These are phyloP conservation scores for Yarrowia sp. DNA, from an alignment of 805 yeast genomes.

Conservation along the genomic window DNA sequence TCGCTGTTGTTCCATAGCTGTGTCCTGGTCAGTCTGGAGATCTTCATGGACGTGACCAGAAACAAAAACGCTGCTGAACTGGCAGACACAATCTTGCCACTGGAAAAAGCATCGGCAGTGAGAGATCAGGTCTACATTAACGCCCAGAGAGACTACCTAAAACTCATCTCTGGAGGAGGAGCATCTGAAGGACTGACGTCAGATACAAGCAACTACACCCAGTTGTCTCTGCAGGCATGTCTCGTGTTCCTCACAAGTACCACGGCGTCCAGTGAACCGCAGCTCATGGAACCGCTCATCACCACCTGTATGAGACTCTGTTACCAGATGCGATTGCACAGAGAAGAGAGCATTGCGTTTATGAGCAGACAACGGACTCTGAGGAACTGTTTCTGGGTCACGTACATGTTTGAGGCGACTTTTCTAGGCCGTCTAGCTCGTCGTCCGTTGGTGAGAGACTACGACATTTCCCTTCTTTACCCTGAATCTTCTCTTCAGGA, in stretches of 20 bases:
- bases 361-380: conserved; percentile 1
- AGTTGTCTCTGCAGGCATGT: conserved; percentile 14
- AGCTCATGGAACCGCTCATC: conserved; percentile 17
- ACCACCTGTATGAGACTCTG: conserved; percentile 24
- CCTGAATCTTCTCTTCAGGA: neutral
- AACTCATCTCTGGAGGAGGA: conserved; percentile 3
- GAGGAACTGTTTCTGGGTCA: conserved; percentile 29
- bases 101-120: neutral
- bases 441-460: conserved; percentile 10
- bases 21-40: conserved; percentile 8
- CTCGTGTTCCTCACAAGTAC: neutral
- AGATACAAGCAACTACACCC: neutral
- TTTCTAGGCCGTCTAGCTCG: conserved; percentile 14
- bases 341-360: conserved; percentile 8
- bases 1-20: conserved; percentile 13
- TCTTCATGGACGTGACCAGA: conserved; percentile 24
- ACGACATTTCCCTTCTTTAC: conserved; percentile 4
- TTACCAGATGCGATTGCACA: conserved; percentile 25
- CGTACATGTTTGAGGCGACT: conserved; percentile 28
- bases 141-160: conserved; percentile 22
- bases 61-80: conserved; percentile 32
- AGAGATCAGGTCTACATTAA: conserved; percentile 12
- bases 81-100: conserved; percentile 11
- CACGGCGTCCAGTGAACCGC: conserved; percentile 2
- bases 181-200: neutral